A percentile compares a stretch with the other conserved stretches of the same genome.
Evolutionary conservation across 768 basidiomycete genomes (phyloP).

Genomic region (Rhodotorula paludigena): DNA sequence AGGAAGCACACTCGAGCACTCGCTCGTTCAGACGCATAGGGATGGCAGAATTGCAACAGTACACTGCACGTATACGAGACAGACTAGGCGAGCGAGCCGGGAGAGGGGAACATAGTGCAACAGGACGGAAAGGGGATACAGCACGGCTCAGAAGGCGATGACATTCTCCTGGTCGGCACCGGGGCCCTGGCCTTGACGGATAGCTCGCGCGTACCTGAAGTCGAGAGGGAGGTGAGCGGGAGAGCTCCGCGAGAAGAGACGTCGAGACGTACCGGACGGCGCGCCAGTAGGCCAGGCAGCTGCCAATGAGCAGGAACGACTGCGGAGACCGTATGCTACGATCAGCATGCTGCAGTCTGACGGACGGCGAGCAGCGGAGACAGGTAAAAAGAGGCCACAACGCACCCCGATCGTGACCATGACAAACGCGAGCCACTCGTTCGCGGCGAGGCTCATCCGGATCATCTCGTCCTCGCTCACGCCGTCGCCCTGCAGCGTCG

Average conservation of each 20-base stretch:
- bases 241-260: too few species aligned
- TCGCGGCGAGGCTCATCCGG: conserved; percentile 50
- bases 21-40: too few species aligned
- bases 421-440: conserved; percentile 84
- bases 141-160: neutral
- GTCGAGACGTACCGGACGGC: conserved; percentile 21
- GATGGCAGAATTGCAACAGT: neutral
- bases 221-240: neutral
- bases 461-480: conserved; percentile 35
- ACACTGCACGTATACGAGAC: neutral
- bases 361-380: neutral
- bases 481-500: conserved; percentile 42
- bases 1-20: too few species aligned
- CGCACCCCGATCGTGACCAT: conserved; percentile 73
- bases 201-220: conserved; percentile 21
- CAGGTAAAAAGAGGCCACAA: neutral
- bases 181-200: conserved; percentile 22
- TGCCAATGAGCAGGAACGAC: conserved; percentile 33
- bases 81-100: too few species aligned
- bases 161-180: conserved; percentile 11
- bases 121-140: too few species aligned
- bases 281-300: conserved; percentile 34
- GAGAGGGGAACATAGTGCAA: neutral
- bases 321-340: neutral
- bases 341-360: neutral